phyloP scores from a whole-genome alignment of 495 filamentous ascomycete species.

The Bathelium albidoporum region DNA sequence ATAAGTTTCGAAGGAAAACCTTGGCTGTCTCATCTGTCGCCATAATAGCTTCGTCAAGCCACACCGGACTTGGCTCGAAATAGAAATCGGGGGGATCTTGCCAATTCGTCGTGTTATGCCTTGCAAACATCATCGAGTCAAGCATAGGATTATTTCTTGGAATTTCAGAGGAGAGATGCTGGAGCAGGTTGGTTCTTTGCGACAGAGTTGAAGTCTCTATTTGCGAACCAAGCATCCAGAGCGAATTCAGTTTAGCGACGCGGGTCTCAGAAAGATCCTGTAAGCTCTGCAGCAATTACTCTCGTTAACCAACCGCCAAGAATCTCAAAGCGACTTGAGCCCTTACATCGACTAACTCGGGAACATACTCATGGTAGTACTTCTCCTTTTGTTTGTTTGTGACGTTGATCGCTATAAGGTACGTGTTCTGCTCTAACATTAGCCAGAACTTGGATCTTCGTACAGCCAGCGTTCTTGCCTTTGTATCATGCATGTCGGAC shows the following conservation, averaged over 20 bases:
- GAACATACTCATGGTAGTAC: constrained; percentile 94
- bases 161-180: constrained; percentile 67
- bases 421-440: constrained; percentile 59
- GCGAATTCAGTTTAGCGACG: constrained; percentile 64
- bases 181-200: constrained; percentile 58
- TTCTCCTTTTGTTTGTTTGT: constrained; percentile 94
- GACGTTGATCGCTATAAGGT: constrained; percentile 87
- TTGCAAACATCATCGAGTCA: constrained; percentile 94
- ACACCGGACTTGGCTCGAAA: constrained; percentile 94
- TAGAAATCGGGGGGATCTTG: constrained; percentile 71
- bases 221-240: constrained; percentile 71
- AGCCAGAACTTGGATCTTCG: not conserved
- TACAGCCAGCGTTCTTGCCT: constrained; percentile 37
- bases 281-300: constrained; percentile 41
- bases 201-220: constrained; percentile 67
- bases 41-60: constrained; percentile 87
- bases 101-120: constrained; percentile 73
- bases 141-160: constrained; percentile 76
- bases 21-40: constrained; percentile 74
- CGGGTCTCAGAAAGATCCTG: constrained; percentile 90
- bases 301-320: not conserved
- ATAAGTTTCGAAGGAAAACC: constrained; percentile 79
- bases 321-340: constrained; percentile 2
- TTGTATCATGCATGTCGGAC: constrained; percentile 89
- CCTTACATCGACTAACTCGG: constrained; percentile 80